Evolutionary conservation across 2,329 filamentous ascomycete species (phyloP), one percentile per base, ranked within the genome.

Genomic region (Fusarium musae): DNA sequence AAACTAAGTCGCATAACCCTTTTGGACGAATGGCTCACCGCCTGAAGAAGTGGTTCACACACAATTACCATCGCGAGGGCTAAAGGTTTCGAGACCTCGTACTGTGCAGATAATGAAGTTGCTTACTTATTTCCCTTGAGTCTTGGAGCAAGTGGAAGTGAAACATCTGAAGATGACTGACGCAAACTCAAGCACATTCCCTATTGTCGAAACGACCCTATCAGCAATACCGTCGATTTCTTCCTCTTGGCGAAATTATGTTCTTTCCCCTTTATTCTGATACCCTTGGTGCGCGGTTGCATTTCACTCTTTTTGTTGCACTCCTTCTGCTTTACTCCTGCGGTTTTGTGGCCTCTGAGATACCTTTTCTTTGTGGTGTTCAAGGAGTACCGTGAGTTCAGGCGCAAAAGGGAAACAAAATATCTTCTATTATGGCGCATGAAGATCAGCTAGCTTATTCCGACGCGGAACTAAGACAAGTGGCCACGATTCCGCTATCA

Each of bases 181-280:
- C 5, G 3, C 5, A 13, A 50, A 19, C 8, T 6, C 11, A 8
- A 34, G 21, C 15, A 10, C 16, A 5, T 15, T 36, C 19, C 3
- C 9, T 8, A 13, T 8, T 9, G 6, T 11, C 12, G 6, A 26
- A 9, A 11, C 4, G n/a, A 26, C 8, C 11, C 5, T 9, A 11
- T 52, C 1, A 36, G 16, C 3, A 10, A 12, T 3, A 15, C 16
- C 2, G 7, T 3, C 16, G 2, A 1, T 8, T 34, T 23, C 30
- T 26, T 36, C 30, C 9, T 1, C n/a, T 19, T 19, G 16, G 3
- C 16, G 4, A 8, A 10, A 23, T 10, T 2, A 19, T 17, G 0
- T 3, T 4, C n/a, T 23, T 15, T 36, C 0, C 6, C 16, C 16
- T 9, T 0, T 15, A 2, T 26, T 1, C 3, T 2, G 30, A 52